These are phyloP conservation scores for Hirschioporus abietinus DNA, from an alignment of 768 basidiomycete species.

Conservation along the genomic window DNA sequence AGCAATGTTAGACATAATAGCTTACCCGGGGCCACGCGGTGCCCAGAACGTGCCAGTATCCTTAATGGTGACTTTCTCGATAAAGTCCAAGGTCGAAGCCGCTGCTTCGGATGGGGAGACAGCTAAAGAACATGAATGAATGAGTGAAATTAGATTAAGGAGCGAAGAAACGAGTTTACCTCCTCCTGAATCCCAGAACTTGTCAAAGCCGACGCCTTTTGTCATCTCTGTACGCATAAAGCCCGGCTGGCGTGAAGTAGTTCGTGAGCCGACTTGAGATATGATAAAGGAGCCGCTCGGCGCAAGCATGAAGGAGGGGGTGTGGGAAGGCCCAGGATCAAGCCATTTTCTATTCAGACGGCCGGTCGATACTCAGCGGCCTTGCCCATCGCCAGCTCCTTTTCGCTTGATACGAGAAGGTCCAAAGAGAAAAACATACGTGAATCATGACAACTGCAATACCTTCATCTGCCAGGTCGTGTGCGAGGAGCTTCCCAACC, in stretches of 20 bases:
- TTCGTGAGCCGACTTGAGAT: background rate
- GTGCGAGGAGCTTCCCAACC: slow-evolving; percentile 37
- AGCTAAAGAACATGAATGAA: slow-evolving; percentile 22
- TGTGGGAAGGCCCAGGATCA: no score
- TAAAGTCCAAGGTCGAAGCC: slow-evolving; percentile 32
- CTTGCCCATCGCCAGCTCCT: background rate
- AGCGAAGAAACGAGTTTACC: slow-evolving; percentile 22
- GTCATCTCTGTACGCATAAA: slow-evolving; percentile 47
- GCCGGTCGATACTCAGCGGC: background rate
- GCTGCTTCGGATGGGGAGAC: slow-evolving; percentile 41
- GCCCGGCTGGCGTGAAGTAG: slow-evolving; percentile 30
- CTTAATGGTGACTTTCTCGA: slow-evolving; percentile 26
- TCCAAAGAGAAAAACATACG: slow-evolving; percentile 25
- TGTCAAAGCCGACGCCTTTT: slow-evolving; percentile 37
- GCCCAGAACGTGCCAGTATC: slow-evolving; percentile 42
- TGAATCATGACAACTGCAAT: slow-evolving; percentile 39
- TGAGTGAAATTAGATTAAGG: background rate
- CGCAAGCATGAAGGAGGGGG: no score
- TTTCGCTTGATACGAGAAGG: background rate
- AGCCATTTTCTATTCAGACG: background rate
- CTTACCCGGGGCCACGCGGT: slow-evolving; percentile 36
- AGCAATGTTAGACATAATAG: background rate
- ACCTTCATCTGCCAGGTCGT: slow-evolving; percentile 33
- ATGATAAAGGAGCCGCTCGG: no score
- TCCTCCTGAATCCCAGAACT: slow-evolving; percentile 39